phyloP scores from a whole-genome alignment of 257 asterid species.

The Nyctanthes arbortristis region DNA sequence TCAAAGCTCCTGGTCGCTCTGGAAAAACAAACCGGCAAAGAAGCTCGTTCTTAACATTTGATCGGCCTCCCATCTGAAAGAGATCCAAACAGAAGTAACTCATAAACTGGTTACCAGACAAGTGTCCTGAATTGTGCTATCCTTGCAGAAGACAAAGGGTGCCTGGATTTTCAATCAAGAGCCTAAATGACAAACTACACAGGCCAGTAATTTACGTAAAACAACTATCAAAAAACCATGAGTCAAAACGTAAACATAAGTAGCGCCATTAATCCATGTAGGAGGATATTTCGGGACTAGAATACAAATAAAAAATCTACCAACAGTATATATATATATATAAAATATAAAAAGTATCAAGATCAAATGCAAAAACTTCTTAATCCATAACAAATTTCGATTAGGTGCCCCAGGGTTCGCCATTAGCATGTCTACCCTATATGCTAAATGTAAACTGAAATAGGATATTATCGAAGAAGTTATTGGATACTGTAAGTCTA shows the following conservation, averaged over 20 bases:
- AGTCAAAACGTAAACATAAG: no score
- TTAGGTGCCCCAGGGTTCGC: background rate
- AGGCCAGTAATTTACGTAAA: no score
- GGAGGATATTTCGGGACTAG: background rate
- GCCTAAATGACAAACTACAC: background rate
- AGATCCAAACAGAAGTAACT: slow-evolving; percentile 16
- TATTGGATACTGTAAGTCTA: background rate
- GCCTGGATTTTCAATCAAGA: background rate
- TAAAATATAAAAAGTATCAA: no score
- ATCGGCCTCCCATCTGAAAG: slow-evolving; percentile 92
- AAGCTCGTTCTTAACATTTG: slow-evolving; percentile 71
- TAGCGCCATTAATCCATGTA: background rate
- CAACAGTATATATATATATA: no score
- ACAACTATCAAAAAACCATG: background rate
- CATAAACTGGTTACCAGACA: background rate
- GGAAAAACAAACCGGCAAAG: slow-evolving; percentile 91
- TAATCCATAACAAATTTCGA: no score
- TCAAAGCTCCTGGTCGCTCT: slow-evolving; percentile 88
- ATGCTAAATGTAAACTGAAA: background rate
- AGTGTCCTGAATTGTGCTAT: background rate
- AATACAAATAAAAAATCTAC: background rate
- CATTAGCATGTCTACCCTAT: background rate
- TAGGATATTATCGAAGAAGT: no score
- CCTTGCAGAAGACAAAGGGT: background rate
- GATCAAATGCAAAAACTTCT: background rate